A percentile compares a stretch with the other conserved stretches of the same genome.
phyloP scores from a whole-genome alignment of 2,329 filamentous ascomycete genomes.

The Didymella keratinophila region DNA sequence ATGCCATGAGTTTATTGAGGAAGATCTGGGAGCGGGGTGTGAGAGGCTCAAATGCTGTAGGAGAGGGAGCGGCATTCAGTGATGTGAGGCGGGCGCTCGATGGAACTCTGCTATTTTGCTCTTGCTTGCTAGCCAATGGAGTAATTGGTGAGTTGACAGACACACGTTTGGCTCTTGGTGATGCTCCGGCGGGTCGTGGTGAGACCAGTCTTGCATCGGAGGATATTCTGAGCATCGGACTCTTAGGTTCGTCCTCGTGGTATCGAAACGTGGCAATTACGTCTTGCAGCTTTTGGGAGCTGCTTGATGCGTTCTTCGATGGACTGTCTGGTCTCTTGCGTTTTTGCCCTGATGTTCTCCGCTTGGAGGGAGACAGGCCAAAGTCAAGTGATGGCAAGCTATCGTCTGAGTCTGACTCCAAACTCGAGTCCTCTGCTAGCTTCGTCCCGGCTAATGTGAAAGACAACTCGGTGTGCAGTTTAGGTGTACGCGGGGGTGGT shows the following conservation, averaged over 20 bases:
- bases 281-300: neutral
- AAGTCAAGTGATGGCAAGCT: slow-evolving; percentile 32
- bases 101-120: too few relatives aligned
- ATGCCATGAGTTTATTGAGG: slow-evolving; percentile 40
- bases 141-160: too few relatives aligned
- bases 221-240: neutral
- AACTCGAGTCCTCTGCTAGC: slow-evolving; percentile 15
- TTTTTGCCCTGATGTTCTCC: slow-evolving; percentile 29
- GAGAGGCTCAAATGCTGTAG: neutral
- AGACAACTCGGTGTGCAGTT: slow-evolving; percentile 28
- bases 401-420: slow-evolving; percentile 16
- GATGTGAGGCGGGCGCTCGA: too few relatives aligned
- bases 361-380: slow-evolving; percentile 14
- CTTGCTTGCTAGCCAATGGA: too few relatives aligned
- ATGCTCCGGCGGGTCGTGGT: neutral
- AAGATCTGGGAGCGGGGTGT: slow-evolving; percentile 21
- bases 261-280: neutral
- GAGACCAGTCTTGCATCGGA: neutral
- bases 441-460: slow-evolving; percentile 36
- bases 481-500: slow-evolving; percentile 23
- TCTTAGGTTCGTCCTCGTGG: neutral
- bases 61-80: too few relatives aligned
- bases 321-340: slow-evolving; percentile 37
- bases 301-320: neutral
- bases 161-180: neutral